Percentiles rank a stretch among this genome's conserved stretches.
Conservation (phyloP, 305 asterid genomes). For the Fraxinus xanthoxyloides region DNA sequence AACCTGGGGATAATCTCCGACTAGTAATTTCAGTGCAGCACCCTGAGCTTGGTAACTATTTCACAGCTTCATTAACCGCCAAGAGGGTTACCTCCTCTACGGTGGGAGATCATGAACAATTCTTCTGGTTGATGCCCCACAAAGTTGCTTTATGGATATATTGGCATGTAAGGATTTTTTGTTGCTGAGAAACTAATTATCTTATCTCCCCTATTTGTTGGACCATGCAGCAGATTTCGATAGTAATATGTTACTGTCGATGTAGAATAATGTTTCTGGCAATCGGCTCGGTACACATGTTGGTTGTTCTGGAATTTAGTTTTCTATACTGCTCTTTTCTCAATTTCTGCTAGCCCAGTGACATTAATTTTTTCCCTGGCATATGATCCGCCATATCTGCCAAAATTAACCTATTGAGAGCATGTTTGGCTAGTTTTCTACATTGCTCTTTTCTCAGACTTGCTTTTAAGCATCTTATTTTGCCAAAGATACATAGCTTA, state of each 20-base stretch:
- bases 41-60: constrained; percentile 84
- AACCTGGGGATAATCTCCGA: constrained; percentile 62
- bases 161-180: constrained; percentile 70
- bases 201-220: not conserved
- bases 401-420: not conserved
- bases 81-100: constrained; percentile 46
- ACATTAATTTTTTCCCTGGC: no score
- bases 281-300: not conserved
- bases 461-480: not conserved
- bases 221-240: not conserved
- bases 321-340: not conserved
- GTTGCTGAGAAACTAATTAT: not conserved
- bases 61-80: constrained; percentile 85
- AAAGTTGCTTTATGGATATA: constrained; percentile 87
- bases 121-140: constrained; percentile 98
- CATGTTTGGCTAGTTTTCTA: not conserved
- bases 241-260: not conserved
- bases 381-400: no score
- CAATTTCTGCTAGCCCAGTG: no score
- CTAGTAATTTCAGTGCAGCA: constrained; percentile 72
- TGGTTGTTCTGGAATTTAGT: not conserved
- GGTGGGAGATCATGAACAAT: constrained; percentile 46
- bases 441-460: not conserved
- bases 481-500: not conserved
- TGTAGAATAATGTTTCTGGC: not conserved